Percentiles rank a stretch among this genome's conserved stretches.
phyloP scores from a whole-genome alignment of 345 rosid species.

The Pistacia integerrima region DNA sequence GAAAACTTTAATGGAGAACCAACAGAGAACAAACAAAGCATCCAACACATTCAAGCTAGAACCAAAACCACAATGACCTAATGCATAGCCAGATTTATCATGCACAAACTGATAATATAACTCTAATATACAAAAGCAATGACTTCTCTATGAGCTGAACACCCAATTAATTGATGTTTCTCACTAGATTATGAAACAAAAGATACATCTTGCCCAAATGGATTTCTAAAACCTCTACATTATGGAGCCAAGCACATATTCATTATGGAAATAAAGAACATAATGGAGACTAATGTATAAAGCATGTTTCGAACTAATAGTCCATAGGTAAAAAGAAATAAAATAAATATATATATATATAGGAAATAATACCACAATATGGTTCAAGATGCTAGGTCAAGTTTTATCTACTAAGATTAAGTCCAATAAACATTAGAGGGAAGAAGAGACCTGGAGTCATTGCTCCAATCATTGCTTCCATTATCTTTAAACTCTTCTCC shows the following conservation, averaged over 20 bases:
- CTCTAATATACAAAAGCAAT: not conserved
- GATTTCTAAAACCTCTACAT: not conserved
- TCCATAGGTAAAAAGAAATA: not conserved
- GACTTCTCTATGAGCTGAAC: not conserved
- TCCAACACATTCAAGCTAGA: not conserved
- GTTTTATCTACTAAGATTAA: constrained; percentile 14
- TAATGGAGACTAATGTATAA: not conserved
- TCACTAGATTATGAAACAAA: not conserved
- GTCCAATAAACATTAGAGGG: constrained; percentile 10
- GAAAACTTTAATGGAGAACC: not conserved
- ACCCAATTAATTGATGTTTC: not conserved
- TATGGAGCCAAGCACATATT: not conserved
- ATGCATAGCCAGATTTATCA: not conserved
- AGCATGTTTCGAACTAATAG: not conserved
- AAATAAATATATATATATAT: not conserved
- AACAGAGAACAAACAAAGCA: not conserved
- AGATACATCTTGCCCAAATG: not conserved
- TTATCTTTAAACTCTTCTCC: constrained; percentile 77
- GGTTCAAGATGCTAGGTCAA: not conserved
- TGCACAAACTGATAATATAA: too few species aligned
- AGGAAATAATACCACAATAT: not conserved
- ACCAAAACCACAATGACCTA: not conserved
- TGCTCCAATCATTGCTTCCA: constrained; percentile 91
- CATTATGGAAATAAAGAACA: not conserved
- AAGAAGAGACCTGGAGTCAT: constrained; percentile 83